Percentiles rank a stretch among this genome's conserved stretches.
Evolutionary conservation across 371 early-diverging fungal genomes (phyloP).

Genomic region (Parasitella parasitica): DNA sequence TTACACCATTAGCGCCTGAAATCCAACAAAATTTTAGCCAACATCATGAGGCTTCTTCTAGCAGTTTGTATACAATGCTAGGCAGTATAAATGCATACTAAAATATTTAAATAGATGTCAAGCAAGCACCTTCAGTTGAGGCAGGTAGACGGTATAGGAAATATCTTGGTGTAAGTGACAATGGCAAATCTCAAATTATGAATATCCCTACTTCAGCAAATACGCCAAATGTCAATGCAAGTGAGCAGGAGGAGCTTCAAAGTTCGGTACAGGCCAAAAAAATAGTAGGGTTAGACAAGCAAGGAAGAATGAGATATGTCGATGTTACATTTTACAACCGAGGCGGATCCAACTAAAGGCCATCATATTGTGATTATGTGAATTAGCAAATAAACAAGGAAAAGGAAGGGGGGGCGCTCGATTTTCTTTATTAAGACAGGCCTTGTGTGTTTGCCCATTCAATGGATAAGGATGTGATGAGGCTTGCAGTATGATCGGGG

Average conservation of each 20-base stretch:
- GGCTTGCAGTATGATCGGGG: slow-evolving; percentile 25
- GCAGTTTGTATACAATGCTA: neutral
- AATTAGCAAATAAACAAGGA: too few relatives aligned
- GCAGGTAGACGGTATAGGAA: neutral
- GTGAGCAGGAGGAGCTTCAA: neutral
- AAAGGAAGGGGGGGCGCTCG: too few relatives aligned
- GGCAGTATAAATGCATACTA: neutral
- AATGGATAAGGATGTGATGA: slow-evolving; percentile 25
- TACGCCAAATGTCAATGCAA: neutral
- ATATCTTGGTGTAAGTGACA: neutral
- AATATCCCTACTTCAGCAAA: neutral
- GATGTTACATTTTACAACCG: slow-evolving; percentile 18
- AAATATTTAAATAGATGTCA: neutral
- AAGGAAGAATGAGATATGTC: slow-evolving; percentile 7
- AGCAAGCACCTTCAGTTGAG: neutral
- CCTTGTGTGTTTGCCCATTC: slow-evolving; percentile 37
- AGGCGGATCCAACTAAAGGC: neutral
- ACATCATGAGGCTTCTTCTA: neutral
- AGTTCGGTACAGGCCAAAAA: neutral
- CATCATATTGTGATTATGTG: too few relatives aligned
- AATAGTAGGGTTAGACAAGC: slow-evolving; percentile 9
- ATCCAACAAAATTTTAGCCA: neutral
- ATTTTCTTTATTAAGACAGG: neutral
- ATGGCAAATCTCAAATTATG: neutral
- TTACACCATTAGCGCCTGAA: slow-evolving; percentile 6